These are phyloP conservation scores for Eragrostis tef DNA, from an alignment of 202 grass and related monocot genomes.

Conservation along the genomic window DNA sequence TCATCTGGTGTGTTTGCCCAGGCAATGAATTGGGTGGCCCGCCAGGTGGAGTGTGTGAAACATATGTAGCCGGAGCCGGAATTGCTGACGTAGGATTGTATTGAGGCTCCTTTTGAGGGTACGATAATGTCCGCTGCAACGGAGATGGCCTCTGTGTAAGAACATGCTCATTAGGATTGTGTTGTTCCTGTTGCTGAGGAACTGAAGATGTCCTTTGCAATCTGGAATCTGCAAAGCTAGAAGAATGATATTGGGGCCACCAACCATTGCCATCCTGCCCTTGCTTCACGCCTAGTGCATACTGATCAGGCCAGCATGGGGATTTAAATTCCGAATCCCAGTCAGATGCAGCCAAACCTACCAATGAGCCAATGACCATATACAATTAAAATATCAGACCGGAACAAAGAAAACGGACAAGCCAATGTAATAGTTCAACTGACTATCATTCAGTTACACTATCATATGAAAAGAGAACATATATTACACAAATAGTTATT, in stretches of 20 bases:
- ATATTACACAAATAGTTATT: neutral
- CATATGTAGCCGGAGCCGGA: slow-evolving; percentile 41
- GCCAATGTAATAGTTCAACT: slow-evolving; percentile 2
- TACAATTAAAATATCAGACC: slow-evolving; percentile 4
- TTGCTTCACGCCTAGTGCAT: slow-evolving; percentile 48
- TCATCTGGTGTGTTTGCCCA: slow-evolving; percentile 1
- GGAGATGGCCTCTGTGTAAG: slow-evolving; percentile 47
- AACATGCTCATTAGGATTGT: slow-evolving; percentile 50
- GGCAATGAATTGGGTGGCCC: slow-evolving; percentile 12
- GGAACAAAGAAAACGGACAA: neutral
- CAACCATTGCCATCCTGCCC: slow-evolving; percentile 49
- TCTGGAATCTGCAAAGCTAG: slow-evolving; percentile 51
- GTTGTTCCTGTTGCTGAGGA: slow-evolving; percentile 56
- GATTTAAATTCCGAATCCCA: slow-evolving; percentile 55
- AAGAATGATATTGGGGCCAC: slow-evolving; percentile 54
- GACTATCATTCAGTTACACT: neutral
- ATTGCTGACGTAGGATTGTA: slow-evolving; percentile 58
- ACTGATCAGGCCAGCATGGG: slow-evolving; percentile 49
- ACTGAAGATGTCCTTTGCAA: slow-evolving; percentile 68
- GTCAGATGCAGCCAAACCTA: slow-evolving; percentile 54
- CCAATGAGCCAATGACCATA: slow-evolving; percentile 15
- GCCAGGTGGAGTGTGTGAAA: slow-evolving; percentile 1
- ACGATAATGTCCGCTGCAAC: slow-evolving; percentile 71
- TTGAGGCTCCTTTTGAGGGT: slow-evolving; percentile 72
- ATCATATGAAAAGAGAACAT: neutral